phyloP scores from a whole-genome alignment of 176 grass and related monocot genomes.

The Eleusine indica region DNA sequence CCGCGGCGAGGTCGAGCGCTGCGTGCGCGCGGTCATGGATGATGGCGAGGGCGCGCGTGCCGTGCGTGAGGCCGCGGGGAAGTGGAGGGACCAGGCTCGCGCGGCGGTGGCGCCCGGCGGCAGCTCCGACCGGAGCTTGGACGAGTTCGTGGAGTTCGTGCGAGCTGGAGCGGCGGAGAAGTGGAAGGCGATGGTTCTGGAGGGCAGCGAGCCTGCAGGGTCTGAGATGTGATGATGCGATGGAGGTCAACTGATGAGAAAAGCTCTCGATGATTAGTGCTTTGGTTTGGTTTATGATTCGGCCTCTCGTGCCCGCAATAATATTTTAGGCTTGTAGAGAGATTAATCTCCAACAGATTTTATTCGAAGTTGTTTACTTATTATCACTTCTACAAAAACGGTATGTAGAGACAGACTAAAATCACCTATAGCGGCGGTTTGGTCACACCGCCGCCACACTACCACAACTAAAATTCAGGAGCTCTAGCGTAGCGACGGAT shows the following conservation, averaged over 20 bases:
- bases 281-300: background rate
- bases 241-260: background rate
- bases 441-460: too few species aligned
- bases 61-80: background rate
- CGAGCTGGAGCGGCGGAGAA: background rate
- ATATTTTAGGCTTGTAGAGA: background rate
- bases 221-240: slow-evolving; percentile 1
- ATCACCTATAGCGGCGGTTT: too few species aligned
- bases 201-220: background rate
- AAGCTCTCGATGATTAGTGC: background rate
- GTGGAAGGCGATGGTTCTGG: background rate
- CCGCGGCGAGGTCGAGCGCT: slow-evolving; percentile 34
- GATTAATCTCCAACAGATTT: background rate
- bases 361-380: background rate
- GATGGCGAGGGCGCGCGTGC: background rate
- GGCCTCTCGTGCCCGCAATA: background rate
- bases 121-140: slow-evolving; percentile 30
- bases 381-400: too few species aligned
- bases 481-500: too few species aligned
- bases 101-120: background rate
- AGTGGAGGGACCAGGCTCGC: slow-evolving; percentile 24
- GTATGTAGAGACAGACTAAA: too few species aligned
- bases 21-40: slow-evolving; percentile 31
- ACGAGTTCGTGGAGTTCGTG: slow-evolving; percentile 36
- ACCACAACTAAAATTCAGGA: too few species aligned